Percentiles rank a stretch among this genome's conserved stretches.
Conservation (phyloP, 2,329 filamentous ascomycete species). For the Colletotrichum chlorophyti region DNA sequence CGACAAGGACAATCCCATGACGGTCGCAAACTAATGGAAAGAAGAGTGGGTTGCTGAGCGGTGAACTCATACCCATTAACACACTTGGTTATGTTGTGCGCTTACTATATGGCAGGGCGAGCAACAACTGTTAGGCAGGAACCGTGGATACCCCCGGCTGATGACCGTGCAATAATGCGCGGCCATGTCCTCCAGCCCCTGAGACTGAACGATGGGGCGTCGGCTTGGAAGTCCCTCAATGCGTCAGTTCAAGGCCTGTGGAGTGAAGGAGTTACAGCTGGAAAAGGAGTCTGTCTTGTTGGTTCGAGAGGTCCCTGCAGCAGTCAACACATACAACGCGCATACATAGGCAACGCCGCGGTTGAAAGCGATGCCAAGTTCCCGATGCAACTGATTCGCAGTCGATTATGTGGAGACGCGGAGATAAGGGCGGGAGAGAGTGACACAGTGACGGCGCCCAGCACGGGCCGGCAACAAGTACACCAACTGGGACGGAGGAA, state of each 20-base stretch:
- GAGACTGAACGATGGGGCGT: constrained; percentile 1
- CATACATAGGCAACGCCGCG: neutral
- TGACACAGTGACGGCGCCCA: constrained; percentile 2
- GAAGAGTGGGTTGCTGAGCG: neutral
- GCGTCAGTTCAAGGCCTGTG: neutral
- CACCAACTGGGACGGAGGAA: neutral
- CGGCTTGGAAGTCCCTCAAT: neutral
- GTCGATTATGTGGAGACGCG: constrained; percentile 5
- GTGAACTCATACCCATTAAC: no score
- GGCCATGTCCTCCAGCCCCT: neutral
- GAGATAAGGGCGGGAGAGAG: neutral
- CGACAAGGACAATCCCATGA: constrained; percentile 8
- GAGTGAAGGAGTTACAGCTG: no score
- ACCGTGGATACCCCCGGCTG: constrained; percentile 8
- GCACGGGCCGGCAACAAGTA: constrained; percentile 1
- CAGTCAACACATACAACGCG: neutral
- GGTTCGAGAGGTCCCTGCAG: constrained; percentile 1
- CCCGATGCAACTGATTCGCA: constrained; percentile 9
- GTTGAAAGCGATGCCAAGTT: constrained; percentile 12
- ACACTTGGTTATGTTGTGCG: no score
- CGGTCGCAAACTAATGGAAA: neutral
- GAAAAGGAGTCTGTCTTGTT: no score
- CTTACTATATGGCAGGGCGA: no score
- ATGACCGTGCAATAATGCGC: neutral
- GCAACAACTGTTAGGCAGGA: neutral